Evolutionary conservation across 2,329 filamentous ascomycete species (phyloP).

Genomic region (Cytospora leucostoma): DNA sequence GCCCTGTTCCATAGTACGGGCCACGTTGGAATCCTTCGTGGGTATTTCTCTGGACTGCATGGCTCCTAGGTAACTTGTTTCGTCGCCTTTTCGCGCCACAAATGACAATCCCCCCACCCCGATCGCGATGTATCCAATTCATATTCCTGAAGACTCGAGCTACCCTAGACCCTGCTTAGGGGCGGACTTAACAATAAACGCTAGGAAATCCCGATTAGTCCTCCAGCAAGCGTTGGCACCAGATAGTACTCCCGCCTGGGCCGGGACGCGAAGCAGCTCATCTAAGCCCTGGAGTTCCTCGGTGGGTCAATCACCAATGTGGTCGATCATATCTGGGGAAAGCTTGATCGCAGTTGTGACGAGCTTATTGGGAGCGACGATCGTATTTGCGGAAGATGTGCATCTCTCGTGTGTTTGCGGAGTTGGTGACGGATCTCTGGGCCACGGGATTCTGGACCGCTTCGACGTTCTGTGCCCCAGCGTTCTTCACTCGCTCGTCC

Average conservation of each 20-base stretch:
- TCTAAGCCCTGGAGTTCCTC: not conserved
- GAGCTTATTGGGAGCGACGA: conserved; percentile 21
- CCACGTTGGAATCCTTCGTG: no score
- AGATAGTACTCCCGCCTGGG: not conserved
- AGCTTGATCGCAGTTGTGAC: conserved; percentile 10
- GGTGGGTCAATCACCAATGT: conserved; percentile 8
- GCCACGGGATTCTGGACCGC: not conserved
- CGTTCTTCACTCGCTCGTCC: not conserved
- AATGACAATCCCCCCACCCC: not conserved
- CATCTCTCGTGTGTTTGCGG: not conserved
- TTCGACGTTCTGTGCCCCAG: not conserved
- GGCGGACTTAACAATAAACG: conserved; percentile 16
- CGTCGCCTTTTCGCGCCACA: no score
- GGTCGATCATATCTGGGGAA: conserved; percentile 9
- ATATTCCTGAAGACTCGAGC: not conserved
- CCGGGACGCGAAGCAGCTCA: conserved; percentile 13
- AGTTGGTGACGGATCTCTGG: not conserved
- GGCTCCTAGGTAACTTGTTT: no score
- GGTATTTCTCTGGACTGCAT: no score
- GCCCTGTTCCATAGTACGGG: no score
- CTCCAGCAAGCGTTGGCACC: conserved; percentile 22
- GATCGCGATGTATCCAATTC: not conserved
- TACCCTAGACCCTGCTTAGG: not conserved
- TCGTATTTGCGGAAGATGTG: conserved; percentile 21
- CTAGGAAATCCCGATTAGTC: conserved; percentile 15